Evolutionary conservation across 768 basidiomycete species (phyloP), one percentile per base, ranked within the genome.

Genomic region (Macrolepiota fuliginosa): DNA sequence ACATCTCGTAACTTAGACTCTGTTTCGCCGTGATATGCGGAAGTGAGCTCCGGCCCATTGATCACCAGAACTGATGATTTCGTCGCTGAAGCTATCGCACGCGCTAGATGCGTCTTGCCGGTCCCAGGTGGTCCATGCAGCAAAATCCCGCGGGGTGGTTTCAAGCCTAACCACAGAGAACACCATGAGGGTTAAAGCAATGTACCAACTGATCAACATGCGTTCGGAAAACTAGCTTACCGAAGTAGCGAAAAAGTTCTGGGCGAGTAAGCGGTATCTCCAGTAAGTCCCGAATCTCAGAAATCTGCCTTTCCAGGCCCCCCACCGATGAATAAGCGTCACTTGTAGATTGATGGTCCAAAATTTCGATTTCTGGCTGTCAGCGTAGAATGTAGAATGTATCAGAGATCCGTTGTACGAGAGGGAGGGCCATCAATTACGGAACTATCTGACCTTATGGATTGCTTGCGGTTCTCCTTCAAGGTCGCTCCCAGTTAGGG

Each of bases 61-160:
- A 98, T 89, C 54, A 94, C 86, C 64, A 99, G 83, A n/a, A 97
- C 91, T 27, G 89, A 87, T 6, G 94, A 91, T 32, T 83, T 84
- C 0, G 91, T 92, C 4, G 95, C 93, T 0, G 88, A 83, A 3
- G 96, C 95, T 62, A 99, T 95, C 13, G 95, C 92, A 63, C 94
- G 88, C 11, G 97, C 96, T 1, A 99, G 80, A 69, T 97, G 94
- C 0, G 97, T 99, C 76, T 99, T 99, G 15, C 97, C 97, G 9
- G 97, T 98, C 39, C 97, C 97, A 2, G 97, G 94, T 11, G 95
- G 96, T 11, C 97, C 97, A 72, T 98, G 90, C 1, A 99, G 83
- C 19, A 98, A 83, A 49, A 98, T 90, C 3, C 97, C 97, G 50
- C 92, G 87, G n/a, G 96, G 96, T 15, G 96, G 96, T 68, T 92